A percentile compares a stretch with the other conserved stretches of the same genome.
Evolutionary conservation across 2,329 filamentous ascomycete genomes (phyloP).

Genomic region (Aspergillus cejpii): DNA sequence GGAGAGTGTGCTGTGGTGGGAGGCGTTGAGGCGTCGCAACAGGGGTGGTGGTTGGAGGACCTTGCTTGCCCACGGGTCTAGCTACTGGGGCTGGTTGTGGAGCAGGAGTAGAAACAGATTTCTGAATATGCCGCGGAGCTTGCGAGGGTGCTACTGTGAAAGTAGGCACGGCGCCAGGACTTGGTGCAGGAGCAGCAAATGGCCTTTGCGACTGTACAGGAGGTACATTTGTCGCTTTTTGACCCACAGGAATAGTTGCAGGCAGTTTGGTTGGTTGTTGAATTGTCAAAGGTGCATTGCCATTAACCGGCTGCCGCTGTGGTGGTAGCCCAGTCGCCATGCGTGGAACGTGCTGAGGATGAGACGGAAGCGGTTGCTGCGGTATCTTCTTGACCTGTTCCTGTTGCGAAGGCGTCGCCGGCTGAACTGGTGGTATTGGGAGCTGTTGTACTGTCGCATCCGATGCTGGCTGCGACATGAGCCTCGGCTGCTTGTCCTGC

Average conservation of each 20-base stretch:
- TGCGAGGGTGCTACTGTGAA: conserved; percentile 23
- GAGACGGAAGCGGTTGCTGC: conserved; percentile 2
- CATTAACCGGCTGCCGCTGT: conserved; percentile 17
- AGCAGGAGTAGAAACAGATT: conserved; percentile 13
- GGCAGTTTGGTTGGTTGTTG: conserved; percentile 18
- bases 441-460: conserved; percentile 4
- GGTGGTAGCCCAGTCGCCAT: conserved; percentile 10
- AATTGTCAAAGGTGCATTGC: conserved; percentile 15
- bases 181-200: conserved; percentile 17
- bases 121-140: conserved; percentile 17
- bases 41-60: conserved; percentile 10
- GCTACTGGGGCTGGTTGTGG: conserved; percentile 9
- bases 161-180: conserved; percentile 11
- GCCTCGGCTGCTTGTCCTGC: neutral
- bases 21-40: conserved; percentile 17
- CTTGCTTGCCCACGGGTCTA: conserved; percentile 15
- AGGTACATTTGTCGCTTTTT: conserved; percentile 6
- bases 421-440: conserved; percentile 7
- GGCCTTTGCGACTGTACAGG: conserved; percentile 12
- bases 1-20: conserved; percentile 29
- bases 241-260: conserved; percentile 10
- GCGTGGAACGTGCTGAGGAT: conserved; percentile 8
- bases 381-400: conserved; percentile 3
- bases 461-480: conserved; percentile 7
- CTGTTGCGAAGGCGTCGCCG: conserved; percentile 4